A percentile compares a stretch with the other conserved stretches of the same genome.
These are phyloP conservation scores for Gastrolobium villosum DNA, from an alignment of 306 rosid genomes.

Conservation along the genomic window DNA sequence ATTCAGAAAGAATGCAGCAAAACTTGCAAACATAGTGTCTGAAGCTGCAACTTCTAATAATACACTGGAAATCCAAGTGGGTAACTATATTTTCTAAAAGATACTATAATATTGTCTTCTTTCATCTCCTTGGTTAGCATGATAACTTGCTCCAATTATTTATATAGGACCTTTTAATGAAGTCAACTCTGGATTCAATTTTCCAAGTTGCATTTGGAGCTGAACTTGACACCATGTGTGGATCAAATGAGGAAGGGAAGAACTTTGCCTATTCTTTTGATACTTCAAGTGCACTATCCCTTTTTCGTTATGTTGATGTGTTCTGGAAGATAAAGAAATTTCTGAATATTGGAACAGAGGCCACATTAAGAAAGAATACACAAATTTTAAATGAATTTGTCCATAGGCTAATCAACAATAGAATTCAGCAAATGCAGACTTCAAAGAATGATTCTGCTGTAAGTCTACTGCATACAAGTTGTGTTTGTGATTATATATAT, in stretches of 20 bases:
- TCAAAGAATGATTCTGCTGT: slow-evolving; percentile 56
- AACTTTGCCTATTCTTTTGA: slow-evolving; percentile 70
- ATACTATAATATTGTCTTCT: not conserved
- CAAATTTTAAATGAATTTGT: slow-evolving; percentile 62
- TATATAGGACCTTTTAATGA: slow-evolving; percentile 70
- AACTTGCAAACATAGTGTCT: slow-evolving; percentile 67
- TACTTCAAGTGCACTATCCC: slow-evolving; percentile 64
- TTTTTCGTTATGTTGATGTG: slow-evolving; percentile 73
- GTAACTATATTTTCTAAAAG: slow-evolving; percentile 34
- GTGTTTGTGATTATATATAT: slow-evolving; percentile 18
- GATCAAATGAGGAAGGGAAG: slow-evolving; percentile 77
- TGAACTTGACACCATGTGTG: slow-evolving; percentile 85
- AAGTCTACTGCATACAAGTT: slow-evolving; percentile 46
- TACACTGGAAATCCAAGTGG: slow-evolving; percentile 72
- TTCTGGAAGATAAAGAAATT: slow-evolving; percentile 80
- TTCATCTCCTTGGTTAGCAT: slow-evolving; percentile 26
- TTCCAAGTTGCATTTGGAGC: slow-evolving; percentile 85
- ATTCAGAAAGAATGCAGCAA: slow-evolving; percentile 75
- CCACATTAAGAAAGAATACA: slow-evolving; percentile 52
- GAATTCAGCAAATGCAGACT: slow-evolving; percentile 60
- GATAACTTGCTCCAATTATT: slow-evolving; percentile 8
- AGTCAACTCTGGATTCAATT: slow-evolving; percentile 73
- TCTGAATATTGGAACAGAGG: slow-evolving; percentile 79
- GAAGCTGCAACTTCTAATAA: slow-evolving; percentile 60
- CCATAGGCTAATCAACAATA: slow-evolving; percentile 61